phyloP scores from a whole-genome alignment of 371 early-diverging fungal species.

The Mycotypha africana region DNA sequence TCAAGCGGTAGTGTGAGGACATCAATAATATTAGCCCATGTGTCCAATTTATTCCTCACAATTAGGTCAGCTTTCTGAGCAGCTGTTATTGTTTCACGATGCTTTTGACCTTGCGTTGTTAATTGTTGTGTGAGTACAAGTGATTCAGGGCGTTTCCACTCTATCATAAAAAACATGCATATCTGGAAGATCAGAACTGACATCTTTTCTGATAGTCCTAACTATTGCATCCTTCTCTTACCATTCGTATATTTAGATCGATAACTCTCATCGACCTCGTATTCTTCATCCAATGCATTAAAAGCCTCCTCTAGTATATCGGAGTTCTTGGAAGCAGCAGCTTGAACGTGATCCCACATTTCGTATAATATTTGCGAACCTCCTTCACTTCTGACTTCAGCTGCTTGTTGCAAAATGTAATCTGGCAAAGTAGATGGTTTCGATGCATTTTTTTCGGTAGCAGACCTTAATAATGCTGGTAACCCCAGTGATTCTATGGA shows the following conservation, averaged over 20 bases:
- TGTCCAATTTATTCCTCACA: slow-evolving; percentile 59
- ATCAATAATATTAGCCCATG: slow-evolving; percentile 46
- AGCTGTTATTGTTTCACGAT: slow-evolving; percentile 56
- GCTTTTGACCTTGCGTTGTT: slow-evolving; percentile 56
- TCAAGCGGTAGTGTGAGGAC: slow-evolving; percentile 25
- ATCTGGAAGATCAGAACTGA: neutral
- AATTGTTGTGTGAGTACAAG: slow-evolving; percentile 55
- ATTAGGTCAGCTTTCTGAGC: slow-evolving; percentile 67
- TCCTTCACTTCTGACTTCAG: slow-evolving; percentile 69
- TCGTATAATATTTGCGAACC: slow-evolving; percentile 58
- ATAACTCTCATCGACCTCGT: slow-evolving; percentile 58
- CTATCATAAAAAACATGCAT: slow-evolving; percentile 6
- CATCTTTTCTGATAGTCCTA: neutral
- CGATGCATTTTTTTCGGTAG: slow-evolving; percentile 60
- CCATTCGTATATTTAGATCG: slow-evolving; percentile 43
- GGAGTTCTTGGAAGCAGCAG: slow-evolving; percentile 42
- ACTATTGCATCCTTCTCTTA: slow-evolving; percentile 7
- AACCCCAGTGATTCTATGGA: slow-evolving; percentile 66
- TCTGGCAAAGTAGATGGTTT: slow-evolving; percentile 46
- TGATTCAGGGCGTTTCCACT: slow-evolving; percentile 62
- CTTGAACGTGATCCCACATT: slow-evolving; percentile 55
- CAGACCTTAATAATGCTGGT: slow-evolving; percentile 66
- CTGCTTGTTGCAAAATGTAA: slow-evolving; percentile 57
- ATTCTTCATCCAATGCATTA: slow-evolving; percentile 69
- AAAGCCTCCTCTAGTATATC: slow-evolving; percentile 62